Conservation (phyloP, 1,284 basidiomycete species). For the Rhodotorula sp. region DNA sequence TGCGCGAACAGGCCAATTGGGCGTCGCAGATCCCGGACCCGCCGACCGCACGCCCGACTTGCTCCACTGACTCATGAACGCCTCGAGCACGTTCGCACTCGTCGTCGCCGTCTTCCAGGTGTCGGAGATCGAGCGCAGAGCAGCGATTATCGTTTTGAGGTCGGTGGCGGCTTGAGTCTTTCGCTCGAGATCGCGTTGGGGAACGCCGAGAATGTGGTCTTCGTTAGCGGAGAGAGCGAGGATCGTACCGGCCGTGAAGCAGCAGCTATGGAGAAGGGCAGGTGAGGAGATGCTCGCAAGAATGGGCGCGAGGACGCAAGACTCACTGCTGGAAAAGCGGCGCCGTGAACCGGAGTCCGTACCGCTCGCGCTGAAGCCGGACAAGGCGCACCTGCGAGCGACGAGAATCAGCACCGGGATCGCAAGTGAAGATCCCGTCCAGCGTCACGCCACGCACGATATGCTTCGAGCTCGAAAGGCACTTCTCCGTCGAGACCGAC, state of each 20-base stretch:
- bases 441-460: background rate
- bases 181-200: slow-evolving; percentile 8
- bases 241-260: slow-evolving; percentile 13
- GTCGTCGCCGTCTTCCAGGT: slow-evolving; percentile 22
- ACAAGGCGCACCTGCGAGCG: slow-evolving; percentile 8
- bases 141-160: slow-evolving; percentile 7
- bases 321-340: slow-evolving; percentile 18
- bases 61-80: background rate
- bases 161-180: slow-evolving; percentile 7
- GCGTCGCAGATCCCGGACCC: too few species aligned
- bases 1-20: too few species aligned
- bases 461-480: slow-evolving; percentile 3
- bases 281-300: background rate
- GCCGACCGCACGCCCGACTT: background rate
- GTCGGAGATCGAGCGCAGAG: slow-evolving; percentile 1
- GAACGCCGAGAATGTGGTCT: slow-evolving; percentile 3
- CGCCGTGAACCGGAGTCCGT: background rate
- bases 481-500: slow-evolving; percentile 17
- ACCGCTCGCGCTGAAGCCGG: slow-evolving; percentile 8
- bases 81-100: slow-evolving; percentile 15
- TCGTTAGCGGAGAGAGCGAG: slow-evolving; percentile 19
- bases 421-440: background rate
- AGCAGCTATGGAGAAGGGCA: background rate
- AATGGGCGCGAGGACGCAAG: too few species aligned
- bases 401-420: background rate